Evolutionary conservation across 148 eudicot genomes (phyloP).

Genomic region (Arbutus unedo): DNA sequence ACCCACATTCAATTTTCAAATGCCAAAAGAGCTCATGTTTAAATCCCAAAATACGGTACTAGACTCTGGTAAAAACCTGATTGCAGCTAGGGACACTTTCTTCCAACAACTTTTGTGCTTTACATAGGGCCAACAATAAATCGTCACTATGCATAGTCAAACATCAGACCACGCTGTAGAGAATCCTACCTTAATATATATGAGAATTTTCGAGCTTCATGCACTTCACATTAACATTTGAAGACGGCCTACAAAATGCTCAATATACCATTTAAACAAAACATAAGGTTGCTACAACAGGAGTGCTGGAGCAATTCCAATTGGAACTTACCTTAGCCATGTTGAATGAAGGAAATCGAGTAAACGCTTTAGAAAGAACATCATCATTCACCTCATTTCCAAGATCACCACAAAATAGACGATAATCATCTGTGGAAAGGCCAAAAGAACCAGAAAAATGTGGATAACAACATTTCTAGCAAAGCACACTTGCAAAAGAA

Average conservation of each 20-base stretch:
- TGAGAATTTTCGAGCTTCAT: constrained; percentile 16
- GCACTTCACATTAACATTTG: constrained; percentile 28
- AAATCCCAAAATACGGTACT: background rate
- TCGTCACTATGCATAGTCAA: constrained; percentile 1
- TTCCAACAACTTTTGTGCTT: background rate
- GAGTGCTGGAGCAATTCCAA: background rate
- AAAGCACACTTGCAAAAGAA: background rate
- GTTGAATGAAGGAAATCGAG: constrained; percentile 81
- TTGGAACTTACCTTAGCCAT: constrained; percentile 68
- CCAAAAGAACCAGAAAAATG: background rate
- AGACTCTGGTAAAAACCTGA: background rate
- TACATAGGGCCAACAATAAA: background rate
- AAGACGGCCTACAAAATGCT: constrained; percentile 28
- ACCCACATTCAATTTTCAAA: background rate
- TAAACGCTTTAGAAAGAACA: constrained; percentile 79
- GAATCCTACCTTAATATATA: constrained; percentile 17
- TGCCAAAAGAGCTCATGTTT: background rate
- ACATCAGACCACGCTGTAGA: background rate
- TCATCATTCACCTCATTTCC: constrained; percentile 97
- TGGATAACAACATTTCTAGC: background rate
- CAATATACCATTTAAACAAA: constrained; percentile 17
- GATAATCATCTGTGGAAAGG: constrained; percentile 69
- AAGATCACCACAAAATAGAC: constrained; percentile 86
- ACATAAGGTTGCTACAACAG: background rate
- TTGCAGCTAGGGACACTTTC: background rate